These are phyloP conservation scores for Mortierella sp. DNA, from an alignment of 371 early-diverging fungal genomes.

Conservation along the genomic window DNA sequence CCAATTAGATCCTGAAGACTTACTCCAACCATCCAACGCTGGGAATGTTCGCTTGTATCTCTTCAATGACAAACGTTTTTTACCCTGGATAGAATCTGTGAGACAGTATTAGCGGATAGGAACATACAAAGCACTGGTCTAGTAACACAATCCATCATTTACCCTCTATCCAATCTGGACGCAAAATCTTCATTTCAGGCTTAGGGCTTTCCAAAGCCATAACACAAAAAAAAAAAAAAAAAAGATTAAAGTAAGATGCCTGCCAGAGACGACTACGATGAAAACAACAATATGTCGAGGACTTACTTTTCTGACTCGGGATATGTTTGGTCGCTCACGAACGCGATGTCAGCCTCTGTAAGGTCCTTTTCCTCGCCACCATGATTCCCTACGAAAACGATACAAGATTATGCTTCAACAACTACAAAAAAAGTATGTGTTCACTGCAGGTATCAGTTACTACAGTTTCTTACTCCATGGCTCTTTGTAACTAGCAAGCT, in stretches of 20 bases:
- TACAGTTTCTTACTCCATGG: constrained; percentile 31
- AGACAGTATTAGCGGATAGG: neutral
- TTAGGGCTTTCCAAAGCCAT: neutral
- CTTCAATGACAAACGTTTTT: constrained; percentile 23
- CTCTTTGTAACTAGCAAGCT: constrained; percentile 14
- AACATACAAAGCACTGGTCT: neutral
- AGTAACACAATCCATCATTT: neutral
- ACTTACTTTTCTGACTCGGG: constrained; percentile 8
- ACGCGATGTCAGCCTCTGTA: constrained; percentile 44
- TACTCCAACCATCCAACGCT: constrained; percentile 17
- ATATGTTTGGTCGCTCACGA: constrained; percentile 21
- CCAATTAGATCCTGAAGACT: neutral
- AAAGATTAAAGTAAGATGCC: too few species aligned
- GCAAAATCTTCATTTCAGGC: constrained; percentile 29
- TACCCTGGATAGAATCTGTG: constrained; percentile 22
- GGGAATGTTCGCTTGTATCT: constrained; percentile 37
- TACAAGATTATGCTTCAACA: neutral
- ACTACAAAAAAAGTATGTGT: neutral
- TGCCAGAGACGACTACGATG: neutral
- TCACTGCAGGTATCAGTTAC: neutral
- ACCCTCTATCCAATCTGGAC: constrained; percentile 53
- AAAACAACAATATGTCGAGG: neutral
- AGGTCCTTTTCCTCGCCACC: constrained; percentile 25
- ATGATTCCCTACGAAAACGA: constrained; percentile 15
- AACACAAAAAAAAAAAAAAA: neutral